phyloP scores from a whole-genome alignment of 2,329 filamentous ascomycete species.

The Fusarium heterosporum region DNA sequence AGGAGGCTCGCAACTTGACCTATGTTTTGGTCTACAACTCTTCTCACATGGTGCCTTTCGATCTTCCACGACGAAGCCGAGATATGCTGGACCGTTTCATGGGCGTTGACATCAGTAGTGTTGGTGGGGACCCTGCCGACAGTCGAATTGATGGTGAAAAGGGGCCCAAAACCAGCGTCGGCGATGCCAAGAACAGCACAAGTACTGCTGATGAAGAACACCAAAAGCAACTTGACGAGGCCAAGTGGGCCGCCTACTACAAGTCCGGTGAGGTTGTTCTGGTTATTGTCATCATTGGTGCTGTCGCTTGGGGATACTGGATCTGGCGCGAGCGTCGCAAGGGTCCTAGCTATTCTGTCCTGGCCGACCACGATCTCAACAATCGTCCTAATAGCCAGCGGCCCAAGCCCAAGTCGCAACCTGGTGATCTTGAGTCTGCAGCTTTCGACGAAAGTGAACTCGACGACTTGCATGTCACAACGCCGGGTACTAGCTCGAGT shows the following conservation, averaged over 20 bases:
- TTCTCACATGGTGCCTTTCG: conserved; percentile 98
- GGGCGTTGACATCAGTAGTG: conserved; percentile 88
- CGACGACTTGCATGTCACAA: conserved; percentile 68
- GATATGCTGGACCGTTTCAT: conserved; percentile 99
- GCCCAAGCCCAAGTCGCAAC: conserved; percentile 58
- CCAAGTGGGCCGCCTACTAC: conserved; percentile 90
- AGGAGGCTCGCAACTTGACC: conserved; percentile 92
- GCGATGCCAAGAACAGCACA: conserved; percentile 69
- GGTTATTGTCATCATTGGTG: conserved; percentile 81
- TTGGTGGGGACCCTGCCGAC: conserved; percentile 83
- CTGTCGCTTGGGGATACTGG: conserved; percentile 78
- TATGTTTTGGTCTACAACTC: conserved; percentile 96
- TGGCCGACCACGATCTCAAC: conserved; percentile 55
- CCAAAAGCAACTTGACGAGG: conserved; percentile 80
- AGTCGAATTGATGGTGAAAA: conserved; percentile 88
- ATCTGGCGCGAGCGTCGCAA: conserved; percentile 72
- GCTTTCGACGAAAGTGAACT: conserved; percentile 76
- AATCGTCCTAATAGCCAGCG: conserved; percentile 61
- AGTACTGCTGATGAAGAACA: conserved; percentile 65
- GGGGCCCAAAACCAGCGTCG: conserved; percentile 80
- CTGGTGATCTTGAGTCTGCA: conserved; percentile 69
- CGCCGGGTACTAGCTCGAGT: conserved; percentile 57
- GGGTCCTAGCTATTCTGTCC: conserved; percentile 65
- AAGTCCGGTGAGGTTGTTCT: conserved; percentile 88
- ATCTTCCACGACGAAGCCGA: conserved; percentile 84